Base-by-base conservation (phyloP, 768 basidiomycete species). In the Rhizopogon roseolus region DNA sequence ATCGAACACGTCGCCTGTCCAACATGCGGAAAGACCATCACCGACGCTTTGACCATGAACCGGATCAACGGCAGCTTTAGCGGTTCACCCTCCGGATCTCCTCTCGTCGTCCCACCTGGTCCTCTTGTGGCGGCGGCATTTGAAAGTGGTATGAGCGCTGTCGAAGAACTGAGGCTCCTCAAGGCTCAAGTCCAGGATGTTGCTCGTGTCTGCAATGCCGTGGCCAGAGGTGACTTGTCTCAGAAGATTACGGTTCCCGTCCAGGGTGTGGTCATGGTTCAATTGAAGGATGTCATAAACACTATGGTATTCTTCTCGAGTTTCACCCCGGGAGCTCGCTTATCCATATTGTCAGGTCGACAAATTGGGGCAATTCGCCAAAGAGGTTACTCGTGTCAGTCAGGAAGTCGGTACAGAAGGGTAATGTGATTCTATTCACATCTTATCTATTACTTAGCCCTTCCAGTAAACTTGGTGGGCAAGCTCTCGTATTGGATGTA, bases 121-220 rank as follows among this genome's bases (percentile, higher is more conserved):
- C 79, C 81, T 22, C 73, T 83, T 41, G 78, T 77, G 38, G 72
- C 74, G 14, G 81, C 82, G 1, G 80, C 81, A 4, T 76, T 76
- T 52, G 81, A 82, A 66, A 77, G 77, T 57, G 81, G 81, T 46
- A 77, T 85, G 76, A 82, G 80, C 54, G 82, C 82, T n/a, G 81
- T 85, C 11, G 84, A 90, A 66, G 90, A 93, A 70, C 77, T 93
- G 34, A 80, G 79, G 59, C 68, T 91, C 36, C 79, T 93, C 54
- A 90, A 90, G 67, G 87, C 88, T 19, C 91, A 93, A 71, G 89
- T 93, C 0, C 86, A 90, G 71, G 76, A 90, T 60, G 86, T 90
- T 43, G 87, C 87, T 17, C 74, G 88, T 29, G 88, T 90, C 34
- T 90, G 88, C 67, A 86, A 87, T 64, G 88, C 88, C 16, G 88